Conservation (phyloP, 78 protist genomes). For the Dictyostelium intermedium region DNA sequence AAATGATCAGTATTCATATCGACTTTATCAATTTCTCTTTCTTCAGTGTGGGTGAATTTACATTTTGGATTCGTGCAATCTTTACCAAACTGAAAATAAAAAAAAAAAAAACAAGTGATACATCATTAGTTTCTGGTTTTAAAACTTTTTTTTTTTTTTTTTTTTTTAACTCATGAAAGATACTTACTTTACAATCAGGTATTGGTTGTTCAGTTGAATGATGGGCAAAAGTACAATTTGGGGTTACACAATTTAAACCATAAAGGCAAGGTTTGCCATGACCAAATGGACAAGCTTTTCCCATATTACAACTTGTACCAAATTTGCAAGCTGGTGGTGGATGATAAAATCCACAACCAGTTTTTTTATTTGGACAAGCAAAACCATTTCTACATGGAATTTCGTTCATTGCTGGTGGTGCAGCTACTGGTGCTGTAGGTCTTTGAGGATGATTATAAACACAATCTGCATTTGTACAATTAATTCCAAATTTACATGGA, state of each 20-base stretch:
- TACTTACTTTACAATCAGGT: conserved; percentile 68
- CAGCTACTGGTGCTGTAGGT: neutral
- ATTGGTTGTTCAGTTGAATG: neutral
- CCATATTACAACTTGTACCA: conserved; percentile 22
- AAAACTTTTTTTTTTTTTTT: neutral
- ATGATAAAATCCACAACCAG: conserved; percentile 44
- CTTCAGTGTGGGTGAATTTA: conserved; percentile 41
- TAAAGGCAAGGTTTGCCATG: conserved; percentile 71
- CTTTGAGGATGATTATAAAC: conserved; percentile 62
- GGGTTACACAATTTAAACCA: conserved; percentile 48
- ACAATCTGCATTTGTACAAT: conserved; percentile 67
- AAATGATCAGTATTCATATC: conserved; percentile 9
- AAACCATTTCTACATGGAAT: conserved; percentile 64
- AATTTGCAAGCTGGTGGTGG: conserved; percentile 66
- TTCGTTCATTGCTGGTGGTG: neutral
- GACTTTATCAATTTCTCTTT: neutral
- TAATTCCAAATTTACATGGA: conserved; percentile 75
- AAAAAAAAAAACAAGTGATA: neutral
- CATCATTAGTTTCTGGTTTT: neutral
- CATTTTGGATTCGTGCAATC: conserved; percentile 72
- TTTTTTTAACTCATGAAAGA: neutral
- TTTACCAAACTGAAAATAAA: conserved; percentile 47
- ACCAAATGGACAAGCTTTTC: conserved; percentile 19
- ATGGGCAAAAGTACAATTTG: conserved; percentile 56
- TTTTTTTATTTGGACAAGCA: conserved; percentile 60